A percentile compares a stretch with the other conserved stretches of the same genome.
phyloP scores from a whole-genome alignment of 306 rosid genomes.

The Prosopis cineraria region DNA sequence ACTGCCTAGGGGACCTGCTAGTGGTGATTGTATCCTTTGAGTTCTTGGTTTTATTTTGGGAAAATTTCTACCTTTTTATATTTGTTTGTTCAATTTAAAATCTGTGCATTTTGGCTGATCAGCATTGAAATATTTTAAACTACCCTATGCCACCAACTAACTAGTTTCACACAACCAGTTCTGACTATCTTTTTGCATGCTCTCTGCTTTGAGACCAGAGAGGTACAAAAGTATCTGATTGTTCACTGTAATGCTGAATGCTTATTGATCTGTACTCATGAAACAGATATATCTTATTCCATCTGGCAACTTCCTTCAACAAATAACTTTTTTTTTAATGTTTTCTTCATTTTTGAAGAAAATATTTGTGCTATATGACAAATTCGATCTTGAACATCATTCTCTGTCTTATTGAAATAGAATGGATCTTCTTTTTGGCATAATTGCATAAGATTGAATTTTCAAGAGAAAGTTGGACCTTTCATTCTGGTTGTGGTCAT shows the following conservation, averaged over 20 bases:
- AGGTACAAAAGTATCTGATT: not conserved
- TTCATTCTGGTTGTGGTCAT: not conserved
- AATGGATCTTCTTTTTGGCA: not conserved
- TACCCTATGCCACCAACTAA: not conserved
- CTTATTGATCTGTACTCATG: not conserved
- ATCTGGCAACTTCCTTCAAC: not conserved
- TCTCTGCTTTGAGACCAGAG: conserved; percentile 10
- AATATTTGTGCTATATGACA: not conserved
- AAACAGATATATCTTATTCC: not conserved
- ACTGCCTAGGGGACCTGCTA: conserved; percentile 72
- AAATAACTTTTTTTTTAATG: not conserved
- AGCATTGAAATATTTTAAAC: not conserved
- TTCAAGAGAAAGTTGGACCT: conserved; percentile 29
- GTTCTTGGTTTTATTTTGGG: conserved; percentile 14
- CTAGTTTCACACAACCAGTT: not conserved
- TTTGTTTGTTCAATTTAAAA: not conserved
- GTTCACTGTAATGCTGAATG: not conserved
- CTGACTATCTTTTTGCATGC: conserved; percentile 1
- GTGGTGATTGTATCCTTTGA: conserved; percentile 87
- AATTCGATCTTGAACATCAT: not conserved
- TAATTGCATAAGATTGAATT: not conserved
- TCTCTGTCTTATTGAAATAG: conserved; percentile 11
- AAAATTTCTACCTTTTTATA: conserved; percentile 15
- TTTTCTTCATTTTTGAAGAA: conserved; percentile 19
- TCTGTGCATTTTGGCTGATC: not conserved